Percentiles rank a stretch among this genome's conserved stretches.
Evolutionary conservation across 148 eudicot species (phyloP).

Genomic region (Rhododendron henanense): DNA sequence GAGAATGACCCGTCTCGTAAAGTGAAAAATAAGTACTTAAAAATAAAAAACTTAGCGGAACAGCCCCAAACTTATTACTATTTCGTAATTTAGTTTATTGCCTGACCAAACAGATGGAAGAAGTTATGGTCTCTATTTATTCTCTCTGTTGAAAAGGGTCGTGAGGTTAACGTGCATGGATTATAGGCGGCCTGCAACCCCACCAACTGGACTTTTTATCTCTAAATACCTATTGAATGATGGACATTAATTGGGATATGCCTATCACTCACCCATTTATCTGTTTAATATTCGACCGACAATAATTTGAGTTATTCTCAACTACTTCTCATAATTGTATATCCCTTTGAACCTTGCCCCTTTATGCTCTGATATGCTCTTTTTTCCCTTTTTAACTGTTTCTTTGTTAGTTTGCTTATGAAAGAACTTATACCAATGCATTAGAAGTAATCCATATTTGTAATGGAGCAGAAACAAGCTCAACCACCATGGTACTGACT

Average conservation of each 20-base stretch:
- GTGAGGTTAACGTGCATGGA: not conserved
- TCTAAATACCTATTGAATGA: not conserved
- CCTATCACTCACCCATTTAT: not conserved
- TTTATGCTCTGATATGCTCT: not conserved
- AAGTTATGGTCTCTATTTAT: not conserved
- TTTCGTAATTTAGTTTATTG: too few species aligned
- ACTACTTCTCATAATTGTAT: not conserved
- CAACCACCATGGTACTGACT: not conserved
- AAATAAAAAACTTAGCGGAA: too few species aligned
- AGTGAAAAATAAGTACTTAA: too few species aligned
- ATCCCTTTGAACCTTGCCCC: not conserved
- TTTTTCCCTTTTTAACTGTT: not conserved
- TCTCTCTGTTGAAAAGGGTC: not conserved
- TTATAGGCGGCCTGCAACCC: not conserved
- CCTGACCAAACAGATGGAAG: too few species aligned
- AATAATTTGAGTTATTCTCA: not conserved
- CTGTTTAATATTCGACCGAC: not conserved
- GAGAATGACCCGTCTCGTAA: too few species aligned
- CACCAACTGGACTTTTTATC: not conserved
- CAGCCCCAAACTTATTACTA: too few species aligned
- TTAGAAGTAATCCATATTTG: not conserved
- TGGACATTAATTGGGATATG: not conserved
- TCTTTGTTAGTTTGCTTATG: not conserved
- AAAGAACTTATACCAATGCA: not conserved
- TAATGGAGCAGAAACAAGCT: not conserved